Evolutionary conservation across 1,284 basidiomycete genomes (phyloP), one percentile per base, ranked within the genome.

Genomic region (Lentinus polychrous): DNA sequence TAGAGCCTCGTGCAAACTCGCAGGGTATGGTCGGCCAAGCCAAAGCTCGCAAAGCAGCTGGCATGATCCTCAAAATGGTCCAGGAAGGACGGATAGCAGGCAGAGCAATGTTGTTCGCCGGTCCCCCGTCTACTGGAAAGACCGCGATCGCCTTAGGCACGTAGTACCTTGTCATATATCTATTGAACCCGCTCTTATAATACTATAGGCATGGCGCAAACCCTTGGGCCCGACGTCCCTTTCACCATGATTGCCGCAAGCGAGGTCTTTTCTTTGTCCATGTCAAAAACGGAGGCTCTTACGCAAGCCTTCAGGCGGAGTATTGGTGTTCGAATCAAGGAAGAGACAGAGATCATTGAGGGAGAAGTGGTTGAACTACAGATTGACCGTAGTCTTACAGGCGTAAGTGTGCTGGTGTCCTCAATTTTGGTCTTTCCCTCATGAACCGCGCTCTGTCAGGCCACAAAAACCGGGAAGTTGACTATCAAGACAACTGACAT

Each of bases 401-500:
- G 96, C 27, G 93, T 94, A 60, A 61, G 89, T 78, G n/a, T 45
- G 33, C 44, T 49, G 32, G 50, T 41, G 47, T 20, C 58, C 48
- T 20, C 38, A 37, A 8, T 40, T 37, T 45, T 33, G 12, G 37
- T 36, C 17, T 45, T 27, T 2, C 10, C 17, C 18, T 24, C 12
- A 15, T 1, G 17, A n/a, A 23, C 10, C 32, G 17, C 44, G 27
- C 18, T 46, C 27, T 10, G 10, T 24, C 59, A 94, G 91, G 93
- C 94, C 0, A 97, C 94, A 12, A 99, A 98, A 73, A 98, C 95
- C 0, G 95, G 96, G 6, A 95, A 97, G 65, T 70, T 99, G 51
- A 98, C 95, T 0, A 89, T 99, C 62, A 99, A 99, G 70, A 97
- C 94, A 8, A 98, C 94, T 3, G 95, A 99, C 67, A 99, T 99